Evolutionary conservation across 2,329 filamentous ascomycete genomes (phyloP).

Genomic region (Chlorencoelia australis): DNA sequence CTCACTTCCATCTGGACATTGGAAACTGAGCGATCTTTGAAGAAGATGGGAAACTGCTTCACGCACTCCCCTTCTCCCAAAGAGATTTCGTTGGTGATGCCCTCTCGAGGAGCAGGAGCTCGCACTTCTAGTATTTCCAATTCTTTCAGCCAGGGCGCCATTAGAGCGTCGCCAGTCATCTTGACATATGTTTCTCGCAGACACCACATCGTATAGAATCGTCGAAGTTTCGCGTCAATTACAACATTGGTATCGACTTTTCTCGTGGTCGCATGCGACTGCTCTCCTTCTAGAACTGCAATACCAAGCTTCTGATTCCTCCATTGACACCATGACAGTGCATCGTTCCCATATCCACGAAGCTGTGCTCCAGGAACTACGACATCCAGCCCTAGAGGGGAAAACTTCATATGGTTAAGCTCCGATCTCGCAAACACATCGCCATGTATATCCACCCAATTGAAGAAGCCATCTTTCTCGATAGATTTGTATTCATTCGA

Average conservation of each 20-base stretch:
- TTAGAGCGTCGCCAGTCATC: conserved; percentile 68
- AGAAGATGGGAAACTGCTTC: conserved; percentile 16
- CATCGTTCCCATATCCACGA: conserved; percentile 11
- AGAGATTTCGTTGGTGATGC: conserved; percentile 6
- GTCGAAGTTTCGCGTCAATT: conserved; percentile 53
- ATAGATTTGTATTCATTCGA: conserved; percentile 51
- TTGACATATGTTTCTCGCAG: conserved; percentile 76
- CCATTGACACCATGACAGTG: conserved; percentile 20
- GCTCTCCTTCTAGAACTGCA: conserved; percentile 5
- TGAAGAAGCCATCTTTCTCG: conserved; percentile 47
- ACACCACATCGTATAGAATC: conserved; percentile 72
- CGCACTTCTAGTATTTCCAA: conserved; percentile 57
- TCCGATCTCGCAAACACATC: conserved; percentile 60
- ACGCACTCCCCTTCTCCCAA: conserved; percentile 17
- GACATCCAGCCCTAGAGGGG: conserved; percentile 11
- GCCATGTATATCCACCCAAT: conserved; percentile 61
- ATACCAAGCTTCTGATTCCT: conserved; percentile 15
- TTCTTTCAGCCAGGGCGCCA: conserved; percentile 61
- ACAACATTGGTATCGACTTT: conserved; percentile 27
- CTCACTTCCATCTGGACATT: conserved; percentile 23
- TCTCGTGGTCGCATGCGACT: conserved; percentile 10
- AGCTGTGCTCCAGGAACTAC: conserved; percentile 5
- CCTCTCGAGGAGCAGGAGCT: conserved; percentile 11
- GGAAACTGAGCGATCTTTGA: conserved; percentile 18
- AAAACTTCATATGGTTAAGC: conserved; percentile 47